A percentile compares a stretch with the other conserved stretches of the same genome.
Conservation (phyloP, 192 early-diverging fungal genomes). For the Spinellus fusiger region DNA sequence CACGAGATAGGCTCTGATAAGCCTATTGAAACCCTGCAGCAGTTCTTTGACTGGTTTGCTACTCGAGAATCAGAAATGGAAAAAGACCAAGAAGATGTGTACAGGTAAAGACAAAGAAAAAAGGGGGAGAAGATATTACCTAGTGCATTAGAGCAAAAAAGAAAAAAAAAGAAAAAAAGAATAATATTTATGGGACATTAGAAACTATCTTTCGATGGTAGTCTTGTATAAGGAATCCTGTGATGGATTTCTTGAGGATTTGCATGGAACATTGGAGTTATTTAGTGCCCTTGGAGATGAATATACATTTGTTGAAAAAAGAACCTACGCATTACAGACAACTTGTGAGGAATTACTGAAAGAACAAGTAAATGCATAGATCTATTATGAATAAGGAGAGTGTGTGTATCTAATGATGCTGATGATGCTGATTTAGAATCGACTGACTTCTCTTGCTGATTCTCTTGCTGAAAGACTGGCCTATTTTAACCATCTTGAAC, state of each 20-base stretch:
- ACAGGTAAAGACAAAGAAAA: constrained; percentile 44
- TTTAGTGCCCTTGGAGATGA: constrained; percentile 60
- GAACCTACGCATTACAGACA: constrained; percentile 69
- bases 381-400: neutral
- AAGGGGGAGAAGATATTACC: neutral
- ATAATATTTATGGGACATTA: constrained; percentile 15
- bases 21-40: constrained; percentile 80
- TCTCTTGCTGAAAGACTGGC: constrained; percentile 54
- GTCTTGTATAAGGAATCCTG: constrained; percentile 55
- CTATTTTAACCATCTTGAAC: constrained; percentile 84
- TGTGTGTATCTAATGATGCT: neutral
- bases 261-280: constrained; percentile 48
- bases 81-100: constrained; percentile 79
- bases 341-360: constrained; percentile 75
- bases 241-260: constrained; percentile 55
- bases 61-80: constrained; percentile 76
- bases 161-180: neutral
- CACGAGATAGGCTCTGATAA: constrained; percentile 33
- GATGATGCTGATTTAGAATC: too few species aligned
- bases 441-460: constrained; percentile 51
- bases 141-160: too few species aligned
- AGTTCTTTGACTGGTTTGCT: constrained; percentile 96
- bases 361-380: constrained; percentile 58
- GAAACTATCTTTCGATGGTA: constrained; percentile 57
- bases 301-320: constrained; percentile 75